Base-by-base conservation (phyloP, 208 protist species). In the Crithidia mellificae region DNA sequence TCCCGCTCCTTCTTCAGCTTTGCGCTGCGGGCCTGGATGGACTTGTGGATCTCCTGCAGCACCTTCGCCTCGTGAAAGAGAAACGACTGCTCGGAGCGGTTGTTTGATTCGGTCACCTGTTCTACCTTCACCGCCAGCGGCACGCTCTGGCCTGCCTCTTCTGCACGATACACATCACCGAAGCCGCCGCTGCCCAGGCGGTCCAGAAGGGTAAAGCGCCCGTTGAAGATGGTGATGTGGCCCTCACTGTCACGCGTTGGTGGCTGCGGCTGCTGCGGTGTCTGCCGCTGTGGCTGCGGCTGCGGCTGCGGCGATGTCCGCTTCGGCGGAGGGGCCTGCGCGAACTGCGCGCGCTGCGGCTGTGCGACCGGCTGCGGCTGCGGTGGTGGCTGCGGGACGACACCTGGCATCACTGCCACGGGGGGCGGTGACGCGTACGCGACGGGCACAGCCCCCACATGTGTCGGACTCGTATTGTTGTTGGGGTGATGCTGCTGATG, bases 1-100 rank as follows among this genome's bases (percentile, higher is more conserved):
- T 53, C 22, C 11, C 39, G 62, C 1, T 58, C 19, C 46, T 29
- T 41, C 36, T 63, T 41, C 46, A 54, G 59, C 44, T 51, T 20
- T n/a, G 55, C 61, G 24, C 15, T 27, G 47, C 52, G 32, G 0
- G 30, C 54, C 55, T 75, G 69, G n/a, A 68, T 64, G 30, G 76
- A 74, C 63, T 82, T 83, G 56, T 93, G 83, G 43, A 94, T 87
- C 2, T 87, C 80, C 55, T 88, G 81, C 80, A 91, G 77, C 17
- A 99, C 81, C 54, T 94, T 94, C 11, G 94, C 96, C 78, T 99
- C 98, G 67, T 99, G 97, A 24, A 98, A 88, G n/a, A 99, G 85
- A 81, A 99, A 98, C 17, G 98, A 98, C 65, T 92, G 90, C 61
- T 50, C 54, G 1, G 72, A 50, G 14, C 57, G 58, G n/a, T 55